Evolutionary conservation across 495 filamentous ascomycete species (phyloP).

Genomic region (Bryoglossum gracile): DNA sequence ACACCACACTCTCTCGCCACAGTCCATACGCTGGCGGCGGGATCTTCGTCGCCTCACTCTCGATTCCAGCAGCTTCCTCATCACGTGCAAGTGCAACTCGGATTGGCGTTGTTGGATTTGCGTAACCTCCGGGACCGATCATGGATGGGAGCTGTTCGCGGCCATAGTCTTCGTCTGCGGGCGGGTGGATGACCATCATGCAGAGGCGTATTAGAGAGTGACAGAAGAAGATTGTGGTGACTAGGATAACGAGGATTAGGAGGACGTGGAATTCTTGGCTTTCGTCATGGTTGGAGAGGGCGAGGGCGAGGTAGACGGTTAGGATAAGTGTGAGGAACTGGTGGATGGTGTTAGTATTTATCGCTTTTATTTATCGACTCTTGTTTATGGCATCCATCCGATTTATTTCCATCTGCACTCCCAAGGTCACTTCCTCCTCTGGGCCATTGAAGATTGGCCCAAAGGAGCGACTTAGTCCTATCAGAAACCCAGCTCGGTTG

Average conservation of each 20-base stretch:
- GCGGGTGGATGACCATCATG: slow-evolving; percentile 44
- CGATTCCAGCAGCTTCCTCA: slow-evolving; percentile 49
- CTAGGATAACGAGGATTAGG: slow-evolving; percentile 66
- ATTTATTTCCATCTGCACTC: too few relatives aligned
- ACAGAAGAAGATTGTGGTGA: slow-evolving; percentile 69
- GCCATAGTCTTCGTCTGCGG: slow-evolving; percentile 14
- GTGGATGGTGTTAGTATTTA: slow-evolving; percentile 12
- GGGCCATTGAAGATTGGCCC: too few relatives aligned
- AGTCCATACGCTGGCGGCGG: slow-evolving; percentile 84
- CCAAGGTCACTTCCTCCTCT: too few relatives aligned
- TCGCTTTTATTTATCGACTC: too few relatives aligned
- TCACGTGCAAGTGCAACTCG: slow-evolving; percentile 54
- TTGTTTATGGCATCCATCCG: too few relatives aligned
- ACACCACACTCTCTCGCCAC: slow-evolving; percentile 76
- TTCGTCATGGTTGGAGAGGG: slow-evolving; percentile 23
- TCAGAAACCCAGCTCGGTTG: too few relatives aligned
- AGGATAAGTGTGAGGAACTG: slow-evolving; percentile 64
- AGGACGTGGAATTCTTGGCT: slow-evolving; percentile 64
- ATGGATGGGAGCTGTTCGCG: slow-evolving; percentile 32
- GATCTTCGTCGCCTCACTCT: slow-evolving; percentile 44
- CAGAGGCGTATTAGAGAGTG: slow-evolving; percentile 68
- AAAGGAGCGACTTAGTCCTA: too few relatives aligned
- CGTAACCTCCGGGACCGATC: slow-evolving; percentile 47
- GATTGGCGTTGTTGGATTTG: slow-evolving; percentile 55
- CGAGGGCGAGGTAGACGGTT: slow-evolving; percentile 40